Percentiles rank a stretch among this genome's conserved stretches.
Evolutionary conservation across 257 asterid genomes (phyloP).

Genomic region (Solanum chmielewskii): DNA sequence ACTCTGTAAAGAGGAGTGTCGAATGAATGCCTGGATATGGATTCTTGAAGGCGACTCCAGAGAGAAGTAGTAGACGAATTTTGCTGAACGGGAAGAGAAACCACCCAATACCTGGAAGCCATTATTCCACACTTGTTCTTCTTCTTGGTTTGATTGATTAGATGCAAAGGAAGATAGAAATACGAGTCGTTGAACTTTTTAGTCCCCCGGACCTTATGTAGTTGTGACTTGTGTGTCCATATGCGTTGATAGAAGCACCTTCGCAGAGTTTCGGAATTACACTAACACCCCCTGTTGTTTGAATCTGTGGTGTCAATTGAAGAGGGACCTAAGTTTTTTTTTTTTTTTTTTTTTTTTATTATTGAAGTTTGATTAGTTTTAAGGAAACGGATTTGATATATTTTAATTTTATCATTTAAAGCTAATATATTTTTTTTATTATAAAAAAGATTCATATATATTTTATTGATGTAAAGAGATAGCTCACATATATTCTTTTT

Average conservation of each 20-base stretch:
- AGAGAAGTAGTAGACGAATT: conserved; percentile 47
- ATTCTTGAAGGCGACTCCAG: conserved; percentile 88
- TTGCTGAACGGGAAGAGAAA: conserved; percentile 68
- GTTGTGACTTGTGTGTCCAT: not conserved
- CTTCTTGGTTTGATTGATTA: not conserved
- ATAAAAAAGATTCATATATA: too few relatives aligned
- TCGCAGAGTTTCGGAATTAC: not conserved
- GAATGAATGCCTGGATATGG: conserved; percentile 78
- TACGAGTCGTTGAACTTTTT: not conserved
- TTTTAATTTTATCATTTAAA: too few relatives aligned
- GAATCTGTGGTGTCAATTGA: not conserved
- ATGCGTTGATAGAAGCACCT: not conserved
- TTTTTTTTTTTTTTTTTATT: too few relatives aligned
- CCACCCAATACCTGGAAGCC: conserved; percentile 96
- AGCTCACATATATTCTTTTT: too few relatives aligned
- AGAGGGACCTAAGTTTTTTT: not conserved
- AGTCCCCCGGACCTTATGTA: not conserved
- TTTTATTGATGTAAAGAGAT: too few relatives aligned
- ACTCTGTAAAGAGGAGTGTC: conserved; percentile 92
- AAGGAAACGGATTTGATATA: too few relatives aligned
- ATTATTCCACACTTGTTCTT: conserved; percentile 9
- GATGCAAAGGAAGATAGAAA: not conserved
- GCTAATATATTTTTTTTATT: too few relatives aligned
- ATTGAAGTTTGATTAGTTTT: too few relatives aligned
- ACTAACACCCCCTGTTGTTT: not conserved